These are phyloP conservation scores for Mycosarcoma mackinlayi DNA, from an alignment of 1,284 basidiomycete genomes.

Conservation along the genomic window DNA sequence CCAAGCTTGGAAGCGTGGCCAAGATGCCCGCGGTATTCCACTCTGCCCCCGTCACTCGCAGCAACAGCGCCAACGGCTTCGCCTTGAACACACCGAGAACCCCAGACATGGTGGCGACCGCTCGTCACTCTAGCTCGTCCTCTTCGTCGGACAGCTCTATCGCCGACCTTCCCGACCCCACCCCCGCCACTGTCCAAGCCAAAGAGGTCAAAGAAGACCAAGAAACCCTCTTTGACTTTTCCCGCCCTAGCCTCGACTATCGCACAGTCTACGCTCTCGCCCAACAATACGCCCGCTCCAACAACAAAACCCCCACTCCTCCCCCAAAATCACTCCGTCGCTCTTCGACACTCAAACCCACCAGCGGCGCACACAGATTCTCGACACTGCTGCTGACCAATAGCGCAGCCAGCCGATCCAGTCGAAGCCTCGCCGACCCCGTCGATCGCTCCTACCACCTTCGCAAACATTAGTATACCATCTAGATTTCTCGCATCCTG, in stretches of 20 bases:
- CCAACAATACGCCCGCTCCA: conserved; percentile 7
- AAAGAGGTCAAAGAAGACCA: background rate
- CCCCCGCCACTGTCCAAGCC: background rate
- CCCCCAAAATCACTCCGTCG: background rate
- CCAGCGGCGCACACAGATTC: background rate
- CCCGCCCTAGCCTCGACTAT: conserved; percentile 12
- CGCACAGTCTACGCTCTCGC: conserved; percentile 7
- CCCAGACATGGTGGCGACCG: conserved; percentile 17
- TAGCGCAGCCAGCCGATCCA: background rate
- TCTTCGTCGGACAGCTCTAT: conserved; percentile 18
- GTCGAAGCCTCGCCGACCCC: conserved; percentile 3
- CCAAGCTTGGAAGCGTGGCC: conserved; percentile 2
- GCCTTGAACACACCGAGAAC: conserved; percentile 5
- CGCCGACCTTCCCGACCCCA: conserved; percentile 21
- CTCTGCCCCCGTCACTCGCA: background rate
- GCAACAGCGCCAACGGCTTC: background rate
- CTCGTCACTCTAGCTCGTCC: conserved; percentile 5
- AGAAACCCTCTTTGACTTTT: conserved; percentile 32
- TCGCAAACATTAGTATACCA: conserved; percentile 9
- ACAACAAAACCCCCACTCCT: background rate
- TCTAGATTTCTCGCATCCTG: background rate
- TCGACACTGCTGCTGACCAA: background rate
- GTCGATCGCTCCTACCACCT: conserved; percentile 13
- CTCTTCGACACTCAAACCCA: background rate
- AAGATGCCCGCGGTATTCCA: conserved; percentile 1